These are phyloP conservation scores for Termitomyces titanicus DNA, from an alignment of 768 basidiomycete genomes.

Conservation along the genomic window DNA sequence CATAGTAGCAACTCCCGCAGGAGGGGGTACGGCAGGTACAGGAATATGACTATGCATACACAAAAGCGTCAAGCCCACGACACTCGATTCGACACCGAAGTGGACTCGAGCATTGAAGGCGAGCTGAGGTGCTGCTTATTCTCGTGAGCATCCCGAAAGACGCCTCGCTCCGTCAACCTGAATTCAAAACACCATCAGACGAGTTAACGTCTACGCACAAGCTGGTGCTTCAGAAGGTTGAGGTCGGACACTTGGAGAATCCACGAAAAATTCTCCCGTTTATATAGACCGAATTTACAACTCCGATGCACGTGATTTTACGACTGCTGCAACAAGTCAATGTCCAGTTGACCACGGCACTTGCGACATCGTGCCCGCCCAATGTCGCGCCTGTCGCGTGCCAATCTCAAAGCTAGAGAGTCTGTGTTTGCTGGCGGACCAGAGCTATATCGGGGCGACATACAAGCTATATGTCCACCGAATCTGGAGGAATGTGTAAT, in stretches of 20 bases:
- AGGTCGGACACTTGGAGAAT: slow-evolving; percentile 17
- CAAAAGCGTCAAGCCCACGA: slow-evolving; percentile 34
- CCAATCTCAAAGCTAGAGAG: slow-evolving; percentile 55
- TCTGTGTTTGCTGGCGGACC: slow-evolving; percentile 70
- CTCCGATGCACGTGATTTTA: slow-evolving; percentile 14
- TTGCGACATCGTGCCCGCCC: neutral
- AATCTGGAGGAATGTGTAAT: slow-evolving; percentile 72
- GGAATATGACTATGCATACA: slow-evolving; percentile 66
- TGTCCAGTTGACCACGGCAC: too few species aligned
- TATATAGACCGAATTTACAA: slow-evolving; percentile 22
- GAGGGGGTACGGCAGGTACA: slow-evolving; percentile 64
- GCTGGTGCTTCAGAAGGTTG: slow-evolving; percentile 63
- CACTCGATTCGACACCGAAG: slow-evolving; percentile 44
- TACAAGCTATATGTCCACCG: slow-evolving; percentile 63
- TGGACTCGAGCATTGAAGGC: slow-evolving; percentile 10
- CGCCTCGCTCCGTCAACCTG: slow-evolving; percentile 79
- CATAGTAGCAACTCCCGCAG: slow-evolving; percentile 57
- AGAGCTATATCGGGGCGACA: slow-evolving; percentile 62
- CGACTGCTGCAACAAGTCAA: too few species aligned
- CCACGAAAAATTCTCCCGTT: slow-evolving; percentile 15
- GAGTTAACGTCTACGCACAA: slow-evolving; percentile 4
- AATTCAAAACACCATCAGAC: slow-evolving; percentile 56
- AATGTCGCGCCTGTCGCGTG: slow-evolving; percentile 52
- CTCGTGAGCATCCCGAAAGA: slow-evolving; percentile 37
- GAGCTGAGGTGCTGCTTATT: slow-evolving; percentile 28